Conservation (phyloP, 176 grass and related monocot genomes). For the Rhynchospora tenuis region DNA sequence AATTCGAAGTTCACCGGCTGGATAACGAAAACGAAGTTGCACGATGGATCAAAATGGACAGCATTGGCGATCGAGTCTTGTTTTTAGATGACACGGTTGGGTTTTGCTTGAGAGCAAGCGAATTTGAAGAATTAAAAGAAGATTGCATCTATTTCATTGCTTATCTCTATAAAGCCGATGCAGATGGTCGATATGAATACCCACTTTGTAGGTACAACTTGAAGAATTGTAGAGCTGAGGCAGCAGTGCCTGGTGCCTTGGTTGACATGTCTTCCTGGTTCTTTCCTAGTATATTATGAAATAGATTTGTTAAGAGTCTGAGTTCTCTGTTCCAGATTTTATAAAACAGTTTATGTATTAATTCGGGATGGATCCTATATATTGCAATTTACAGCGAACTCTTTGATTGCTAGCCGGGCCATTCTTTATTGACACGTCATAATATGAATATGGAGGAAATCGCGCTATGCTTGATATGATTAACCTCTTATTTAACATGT, state of each 20-base stretch:
- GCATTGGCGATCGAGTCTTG: conserved; percentile 13
- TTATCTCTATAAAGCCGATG: neutral
- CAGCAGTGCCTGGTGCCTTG: neutral
- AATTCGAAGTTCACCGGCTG: conserved; percentile 25
- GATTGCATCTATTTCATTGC: conserved; percentile 29
- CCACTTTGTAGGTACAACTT: conserved; percentile 16
- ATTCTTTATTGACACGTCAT: no score
- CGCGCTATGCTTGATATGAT: no score
- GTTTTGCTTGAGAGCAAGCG: conserved; percentile 1
- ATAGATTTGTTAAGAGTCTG: neutral
- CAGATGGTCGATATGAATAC: neutral
- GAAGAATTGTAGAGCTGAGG: neutral
- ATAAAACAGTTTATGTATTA: neutral
- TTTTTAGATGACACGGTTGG: conserved; percentile 34
- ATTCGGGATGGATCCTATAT: no score
- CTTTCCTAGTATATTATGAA: neutral
- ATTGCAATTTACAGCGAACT: no score
- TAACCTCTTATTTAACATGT: no score
- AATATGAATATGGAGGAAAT: no score
- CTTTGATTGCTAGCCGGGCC: no score
- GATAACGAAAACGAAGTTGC: neutral
- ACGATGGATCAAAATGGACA: conserved; percentile 20
- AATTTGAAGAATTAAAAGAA: neutral
- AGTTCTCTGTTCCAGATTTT: neutral
- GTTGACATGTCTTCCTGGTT: conserved; percentile 17